Evolutionary conservation across 2,329 filamentous ascomycete species (phyloP), one percentile per base, ranked within the genome.

Genomic region (Fusarium fracticaudum): DNA sequence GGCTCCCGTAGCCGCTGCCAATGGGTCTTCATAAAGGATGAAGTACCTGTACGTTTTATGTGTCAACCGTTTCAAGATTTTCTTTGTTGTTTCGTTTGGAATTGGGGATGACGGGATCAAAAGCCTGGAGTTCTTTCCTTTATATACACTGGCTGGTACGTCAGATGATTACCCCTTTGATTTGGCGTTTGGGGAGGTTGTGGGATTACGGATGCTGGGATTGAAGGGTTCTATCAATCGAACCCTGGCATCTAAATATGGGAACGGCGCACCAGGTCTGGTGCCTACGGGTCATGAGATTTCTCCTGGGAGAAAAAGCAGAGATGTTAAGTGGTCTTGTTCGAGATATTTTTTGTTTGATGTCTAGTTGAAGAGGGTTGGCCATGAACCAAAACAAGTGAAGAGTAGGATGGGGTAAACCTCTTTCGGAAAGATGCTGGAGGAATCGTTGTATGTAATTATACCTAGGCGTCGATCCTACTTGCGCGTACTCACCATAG

Each of bases 111-210:
- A 65, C 64, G 71, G 73, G 72, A 69, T 76, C 68, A 80, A 80
- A 78, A 76, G 78, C 78, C 74, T 69, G 79, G 78, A 80, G 78
- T 80, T 79, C 67, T 78, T 76, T 65, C 76, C 64, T 78, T 77
- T 63, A 69, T 77, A 70, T 73, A 78, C 66, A 78, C 66, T 67
- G 77, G 77, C 73, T 77, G 68, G 75, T 67, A 71, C 48, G 71
- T 75, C 69, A 76, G 73, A 72, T 54, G 69, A 65, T 69, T 57
- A 54, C 65, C 69, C 67, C 69, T 59, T 66, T 75, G 68, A 61
- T 63, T 66, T 66, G 77, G 77, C 76, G 77, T 79, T 79, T 79
- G 63, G 70, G 73, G 74, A 73, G 43, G 60, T 60, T 71, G 61
- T 67, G 60, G 68, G 73, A 57, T 54, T 44, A 66, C n/a, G 65